Base-by-base conservation (phyloP, 495 filamentous ascomycete species). In the Polyplosphaeria fusca region DNA sequence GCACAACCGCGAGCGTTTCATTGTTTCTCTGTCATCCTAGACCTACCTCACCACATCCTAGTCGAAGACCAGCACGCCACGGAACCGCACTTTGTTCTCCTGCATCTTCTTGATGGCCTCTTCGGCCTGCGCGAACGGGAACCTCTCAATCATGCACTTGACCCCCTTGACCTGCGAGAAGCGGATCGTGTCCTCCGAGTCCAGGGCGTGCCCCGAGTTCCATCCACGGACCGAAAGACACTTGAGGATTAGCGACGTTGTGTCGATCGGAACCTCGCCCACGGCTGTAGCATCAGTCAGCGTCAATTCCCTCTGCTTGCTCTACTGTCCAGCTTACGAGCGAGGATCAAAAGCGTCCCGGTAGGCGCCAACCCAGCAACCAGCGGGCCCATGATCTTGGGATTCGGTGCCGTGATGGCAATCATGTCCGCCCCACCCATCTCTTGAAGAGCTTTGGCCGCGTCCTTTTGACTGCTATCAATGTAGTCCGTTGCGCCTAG, bases 401-500 rank as follows among this genome's bases (percentile, higher is more conserved):
- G 72, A 44, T 78, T 78, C 18, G 85, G 84, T 3, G 79, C 82
- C n/a, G 85, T 88, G 4, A 79, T 68, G 11, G 88, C 76, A 47
- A 88, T 77, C 49, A 86, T 60, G 1, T 77, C 69, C 2, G 85
- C 86, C 5, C 83, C 84, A 22, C 85, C 84, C 20, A 88, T 51
- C 26, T 71, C 73, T 67, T 78, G 68, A 24, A 88, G 70, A 16
- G 71, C 75, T 52, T 72, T 64, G 3, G 69, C 76, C 1, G 73
- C 65, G 53, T 86, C 79, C 20, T 74, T 73, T 46, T 76, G 77
- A 59, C 73, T 78, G 14, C 72, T 71, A 68, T 88, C 82, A 61
- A 88, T 76, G 68, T 86, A 88, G 45, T 83, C 78, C 60, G 80
- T 82, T 0, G 86, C 86, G 14, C 86, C 86, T 4, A 88, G 73